Conservation (phyloP, 306 rosid species). For the Prunus dulcis region DNA sequence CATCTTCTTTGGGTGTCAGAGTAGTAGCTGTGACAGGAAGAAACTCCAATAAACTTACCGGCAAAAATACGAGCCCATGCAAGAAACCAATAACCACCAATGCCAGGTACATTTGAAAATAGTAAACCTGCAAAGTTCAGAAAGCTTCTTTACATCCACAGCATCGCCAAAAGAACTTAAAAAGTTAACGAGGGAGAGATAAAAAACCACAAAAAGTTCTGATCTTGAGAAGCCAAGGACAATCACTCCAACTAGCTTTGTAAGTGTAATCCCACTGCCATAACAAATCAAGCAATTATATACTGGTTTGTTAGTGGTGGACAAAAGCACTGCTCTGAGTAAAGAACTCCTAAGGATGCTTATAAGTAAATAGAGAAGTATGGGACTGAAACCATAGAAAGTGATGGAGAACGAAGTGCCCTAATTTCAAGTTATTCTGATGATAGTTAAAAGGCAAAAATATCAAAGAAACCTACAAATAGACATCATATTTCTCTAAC, state of each 20-base stretch:
- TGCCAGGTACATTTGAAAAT: slow-evolving; percentile 95
- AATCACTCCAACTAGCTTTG: slow-evolving; percentile 88
- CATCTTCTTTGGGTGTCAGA: background rate
- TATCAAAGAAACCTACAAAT: too few species aligned
- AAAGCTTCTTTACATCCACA: slow-evolving; percentile 21
- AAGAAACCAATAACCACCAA: slow-evolving; percentile 92
- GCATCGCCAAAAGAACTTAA: slow-evolving; percentile 12
- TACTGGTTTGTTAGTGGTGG: background rate
- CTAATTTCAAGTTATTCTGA: too few species aligned
- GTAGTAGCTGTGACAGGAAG: background rate
- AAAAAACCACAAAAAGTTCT: slow-evolving; percentile 87
- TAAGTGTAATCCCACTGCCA: slow-evolving; percentile 89
- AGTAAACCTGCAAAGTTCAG: slow-evolving; percentile 70
- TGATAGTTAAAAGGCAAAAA: too few species aligned
- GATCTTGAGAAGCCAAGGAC: slow-evolving; percentile 90
- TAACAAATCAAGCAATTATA: slow-evolving; percentile 20
- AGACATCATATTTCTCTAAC: too few species aligned
- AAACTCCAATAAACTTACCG: slow-evolving; percentile 58
- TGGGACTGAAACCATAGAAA: background rate
- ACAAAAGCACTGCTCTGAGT: slow-evolving; percentile 1
- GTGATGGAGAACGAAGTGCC: background rate
- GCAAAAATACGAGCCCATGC: slow-evolving; percentile 92
- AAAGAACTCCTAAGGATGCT: background rate
- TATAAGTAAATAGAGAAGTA: background rate
- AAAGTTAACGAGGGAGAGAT: slow-evolving; percentile 23